Base-by-base conservation (phyloP, 2,329 filamentous ascomycete species). In the Thelonectria discophora region DNA sequence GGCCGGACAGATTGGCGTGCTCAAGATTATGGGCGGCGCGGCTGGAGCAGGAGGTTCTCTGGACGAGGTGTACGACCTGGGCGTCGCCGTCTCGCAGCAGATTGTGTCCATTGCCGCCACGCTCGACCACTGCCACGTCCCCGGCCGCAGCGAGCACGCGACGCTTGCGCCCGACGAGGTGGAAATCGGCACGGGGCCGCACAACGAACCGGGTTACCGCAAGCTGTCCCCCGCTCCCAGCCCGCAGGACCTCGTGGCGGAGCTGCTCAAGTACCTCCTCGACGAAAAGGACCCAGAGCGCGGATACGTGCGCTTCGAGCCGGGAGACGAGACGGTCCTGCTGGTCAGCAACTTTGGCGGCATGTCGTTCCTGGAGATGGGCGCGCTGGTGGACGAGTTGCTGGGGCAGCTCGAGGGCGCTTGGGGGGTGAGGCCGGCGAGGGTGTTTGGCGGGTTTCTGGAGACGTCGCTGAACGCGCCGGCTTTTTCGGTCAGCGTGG, bases 401-500 rank as follows among this genome's bases (percentile, higher is more conserved):
- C 78, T 85, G 7, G 77, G 78, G 37, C 84, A 86, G 69, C 74
- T 87, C 11, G 75, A 75, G 7, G 64, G 59, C 0, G 72, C 79
- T 61, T 87, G 83, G 81, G 76, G 77, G 6, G 78, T 86, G 5
- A 73, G 77, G 48, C 84, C 84, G 0, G 80, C 81, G 3, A 81
- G 89, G 30, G 82, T 90, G 53, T 81, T 86, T 53, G 78, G 82
- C 0, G 90, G 90, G 1, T 88, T 86, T 27, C 83, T 89, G 58
- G 90, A 91, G 82, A 91, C 89, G 0, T 90, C 88, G 15, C 82
- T 92, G 69, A 91, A 92, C 65, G 89, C 88, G 0, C 84, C 89
- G 0, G 90, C 88, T 0, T 92, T 92, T 71, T 90, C 87, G 13
- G 82, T 92, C 6, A 90, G 88, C 3, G 68, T 92, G 50, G 77